These are phyloP conservation scores for Rubus parviflorus DNA, from an alignment of 306 rosid species.

Conservation along the genomic window DNA sequence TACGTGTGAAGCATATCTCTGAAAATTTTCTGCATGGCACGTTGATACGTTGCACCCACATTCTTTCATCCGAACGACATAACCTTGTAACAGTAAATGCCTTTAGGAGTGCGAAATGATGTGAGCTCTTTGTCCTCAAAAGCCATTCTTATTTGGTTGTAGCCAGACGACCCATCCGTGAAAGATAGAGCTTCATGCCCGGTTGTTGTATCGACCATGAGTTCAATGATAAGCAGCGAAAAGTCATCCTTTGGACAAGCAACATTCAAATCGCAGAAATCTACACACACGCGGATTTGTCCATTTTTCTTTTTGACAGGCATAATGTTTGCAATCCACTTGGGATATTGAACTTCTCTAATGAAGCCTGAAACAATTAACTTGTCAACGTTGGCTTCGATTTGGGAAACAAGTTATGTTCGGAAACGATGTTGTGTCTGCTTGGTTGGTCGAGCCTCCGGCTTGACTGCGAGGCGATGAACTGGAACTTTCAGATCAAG, in stretches of 20 bases:
- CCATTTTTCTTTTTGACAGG: not conserved
- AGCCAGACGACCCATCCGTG: not conserved
- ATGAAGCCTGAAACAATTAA: no score
- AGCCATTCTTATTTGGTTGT: not conserved
- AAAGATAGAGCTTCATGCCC: not conserved
- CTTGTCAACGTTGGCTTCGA: no score
- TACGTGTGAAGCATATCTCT: not conserved
- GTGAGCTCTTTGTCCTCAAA: not conserved
- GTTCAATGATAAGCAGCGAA: no score
- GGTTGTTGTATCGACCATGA: no score
- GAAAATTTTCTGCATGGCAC: not conserved
- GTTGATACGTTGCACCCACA: not conserved
- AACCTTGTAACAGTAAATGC: not conserved
- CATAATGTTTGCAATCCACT: not conserved
- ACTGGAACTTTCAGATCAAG: no score
- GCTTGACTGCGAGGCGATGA: no score
- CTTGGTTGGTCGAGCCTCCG: no score
- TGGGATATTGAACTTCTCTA: no score
- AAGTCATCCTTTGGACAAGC: no score
- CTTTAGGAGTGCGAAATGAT: not conserved
- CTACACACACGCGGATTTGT: not conserved
- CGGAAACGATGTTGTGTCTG: no score
- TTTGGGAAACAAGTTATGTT: no score
- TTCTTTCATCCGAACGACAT: not conserved
- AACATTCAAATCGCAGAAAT: no score